Base-by-base conservation (phyloP, 352 stramenopile species). In the Globisporangium radiosum region DNA sequence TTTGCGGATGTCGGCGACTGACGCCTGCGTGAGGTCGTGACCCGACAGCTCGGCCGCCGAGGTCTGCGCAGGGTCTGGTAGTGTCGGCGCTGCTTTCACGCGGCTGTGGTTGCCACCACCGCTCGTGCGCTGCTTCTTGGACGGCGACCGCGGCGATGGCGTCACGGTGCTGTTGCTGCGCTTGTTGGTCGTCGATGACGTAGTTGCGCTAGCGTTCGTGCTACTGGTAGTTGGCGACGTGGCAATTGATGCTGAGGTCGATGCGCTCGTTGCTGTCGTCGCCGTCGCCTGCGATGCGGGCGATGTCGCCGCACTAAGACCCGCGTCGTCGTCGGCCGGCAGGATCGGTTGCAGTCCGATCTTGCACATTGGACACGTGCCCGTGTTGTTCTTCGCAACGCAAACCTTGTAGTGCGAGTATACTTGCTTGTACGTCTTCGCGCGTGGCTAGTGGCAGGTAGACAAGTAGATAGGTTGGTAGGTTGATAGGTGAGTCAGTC, bases 391-490 rank as follows among this genome's bases (percentile, higher is more conserved):
- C 66, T 89, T 92, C 43, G 74, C 71, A 9, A 89, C 4, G 57
- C 85, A 95, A 17, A 81, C 74, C 55, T 95, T 92, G 74, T 90
- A 85, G 65, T 95, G 85, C 0, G 73, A 65, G 36, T 85, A 93
- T 10, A 95, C 79, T 70, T 95, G 82, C 55, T 90, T 88, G 75
- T 89, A 93, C 14, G 85, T 95, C 54, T 90, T 87, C 3, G 83
- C 85, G n/a, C 82, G 82, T 19, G 64, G 71, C 77, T 87, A 48
- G 25, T 38, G 13, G 58, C 40, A 37, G 13, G 11, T 0, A 33
- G 25, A 33, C 25, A 3, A 33, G 25, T 33, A 3, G 25, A 33
- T 2, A 33, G 25, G 25, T 33, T 33, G 25, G 25, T 33, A 33
- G 25, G 25, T 33, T 33, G 25, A 3, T 33, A 33, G 25, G 25